Base-by-base conservation (phyloP, 108 stramenopile species). In the Phaeodactylum tricornutum region DNA sequence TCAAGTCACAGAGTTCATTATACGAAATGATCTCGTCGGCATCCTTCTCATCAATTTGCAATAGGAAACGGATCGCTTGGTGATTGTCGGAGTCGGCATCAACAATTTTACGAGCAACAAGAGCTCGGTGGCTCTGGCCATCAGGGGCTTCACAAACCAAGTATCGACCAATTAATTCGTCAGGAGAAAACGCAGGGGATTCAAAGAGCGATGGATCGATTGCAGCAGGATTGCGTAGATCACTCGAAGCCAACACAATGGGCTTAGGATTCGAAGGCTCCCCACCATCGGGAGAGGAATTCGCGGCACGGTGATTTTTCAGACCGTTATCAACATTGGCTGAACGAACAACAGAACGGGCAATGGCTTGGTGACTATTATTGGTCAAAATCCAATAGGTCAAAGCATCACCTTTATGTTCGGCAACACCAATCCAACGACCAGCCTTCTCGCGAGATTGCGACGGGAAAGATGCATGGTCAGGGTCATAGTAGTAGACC, bases 361-460 rank as follows among this genome's bases (percentile, higher is more conserved):
- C 38, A 14, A 68, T 14, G 19, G 62, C 24, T 26, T 22, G 3
- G 1, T 33, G 31, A 14, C 37, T 14, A 3, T 24, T 47, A 11
- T 39, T 28, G 16, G 38, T 52, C 0, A 57, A 30, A 8, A 68
- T 52, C 23, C 40, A 28, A 20, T 47, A 62, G 0, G 61, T 62
- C 56, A 68, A 47, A 4, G 24, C 27, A 29, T 69, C 45, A 14
- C 68, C 68, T 9, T 59, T 60, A 44, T 55, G 22, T 27, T 64
- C 50, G 5, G 69, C 19, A 23, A 69, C 25, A 29, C 64, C 64
- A 19, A 59, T 59, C 21, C 53, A 55, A 3, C 39, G 19, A 27
- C 59, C 66, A 2, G 3, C 4, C 3, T 26, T n/a, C 28, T 45
- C 38, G 7, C 38, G 38, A 5, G 38, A 40, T 3, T 40, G 4